A percentile compares a stretch with the other conserved stretches of the same genome.
These are phyloP conservation scores for Calvatia gigantea DNA, from an alignment of 768 basidiomycete genomes.

Conservation along the genomic window DNA sequence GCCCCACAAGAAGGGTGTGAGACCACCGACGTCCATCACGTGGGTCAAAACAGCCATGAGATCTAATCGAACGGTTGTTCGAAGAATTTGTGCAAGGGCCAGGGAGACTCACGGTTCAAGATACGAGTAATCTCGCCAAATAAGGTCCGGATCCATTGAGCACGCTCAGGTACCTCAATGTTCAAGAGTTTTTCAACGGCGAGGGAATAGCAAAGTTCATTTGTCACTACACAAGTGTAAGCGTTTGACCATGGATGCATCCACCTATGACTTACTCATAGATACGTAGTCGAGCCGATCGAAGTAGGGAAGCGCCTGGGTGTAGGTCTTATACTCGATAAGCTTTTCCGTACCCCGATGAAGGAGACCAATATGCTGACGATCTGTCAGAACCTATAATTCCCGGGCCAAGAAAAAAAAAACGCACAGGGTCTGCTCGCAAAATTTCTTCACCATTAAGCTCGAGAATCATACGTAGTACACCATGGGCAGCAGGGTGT, in stretches of 20 bases:
- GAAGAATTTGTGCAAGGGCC: background rate
- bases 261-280: conserved; percentile 70
- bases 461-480: conserved; percentile 95
- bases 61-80: conserved; percentile 56
- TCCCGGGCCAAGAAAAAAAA: background rate
- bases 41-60: conserved; percentile 96
- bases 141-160: conserved; percentile 96
- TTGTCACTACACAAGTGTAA: conserved; percentile 73
- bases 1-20: conserved; percentile 99
- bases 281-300: conserved; percentile 99
- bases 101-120: conserved; percentile 69
- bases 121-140: conserved; percentile 97
- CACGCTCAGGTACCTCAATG: conserved; percentile 93
- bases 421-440: conserved; percentile 74
- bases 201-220: conserved; percentile 94
- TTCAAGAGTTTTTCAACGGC: conserved; percentile 98
- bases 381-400: conserved; percentile 10
- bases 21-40: conserved; percentile 95
- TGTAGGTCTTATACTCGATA: conserved; percentile 98
- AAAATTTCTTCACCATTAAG: conserved; percentile 96
- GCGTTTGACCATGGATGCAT: background rate
- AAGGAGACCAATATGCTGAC: conserved; percentile 87
- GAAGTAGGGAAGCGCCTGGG: conserved; percentile 96
- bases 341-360: conserved; percentile 98
- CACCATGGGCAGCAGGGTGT: conserved; percentile 98